Percentiles rank a stretch among this genome's conserved stretches.
phyloP scores from a whole-genome alignment of 208 protist genomes.

The Histomonas meleagridis region DNA sequence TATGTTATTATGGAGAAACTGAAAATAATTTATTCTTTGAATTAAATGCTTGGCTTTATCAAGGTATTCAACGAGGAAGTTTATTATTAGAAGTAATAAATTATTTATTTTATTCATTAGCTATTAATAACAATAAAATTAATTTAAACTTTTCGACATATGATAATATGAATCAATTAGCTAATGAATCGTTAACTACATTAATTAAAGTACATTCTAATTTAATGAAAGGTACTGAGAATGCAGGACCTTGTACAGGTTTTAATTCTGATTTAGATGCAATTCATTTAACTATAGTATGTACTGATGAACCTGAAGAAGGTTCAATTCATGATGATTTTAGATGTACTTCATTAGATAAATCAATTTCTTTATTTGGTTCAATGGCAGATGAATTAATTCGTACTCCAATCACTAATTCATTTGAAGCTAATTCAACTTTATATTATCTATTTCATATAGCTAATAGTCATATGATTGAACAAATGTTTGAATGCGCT shows the following conservation, averaged over 20 bases:
- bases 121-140: not conserved
- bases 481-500: not conserved
- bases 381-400: not conserved
- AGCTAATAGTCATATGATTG: not conserved
- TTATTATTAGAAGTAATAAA: not conserved
- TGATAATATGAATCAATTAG: no score
- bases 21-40: no score
- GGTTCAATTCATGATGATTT: not conserved
- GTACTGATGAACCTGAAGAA: not conserved
- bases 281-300: not conserved
- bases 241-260: no score
- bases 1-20: no score
- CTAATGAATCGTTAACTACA: no score
- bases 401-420: not conserved
- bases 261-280: not conserved
- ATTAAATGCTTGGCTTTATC: not conserved
- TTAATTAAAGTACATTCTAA: no score
- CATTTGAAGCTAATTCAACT: not conserved
- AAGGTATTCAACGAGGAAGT: not conserved
- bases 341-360: not conserved
- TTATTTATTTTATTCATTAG: not conserved
- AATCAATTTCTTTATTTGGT: not conserved
- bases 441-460: not conserved
- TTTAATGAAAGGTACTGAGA: not conserved
- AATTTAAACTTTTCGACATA: not conserved